Percentiles rank a stretch among this genome's conserved stretches.
phyloP scores from a whole-genome alignment of 169 alveolate species.

The Amoebophrya sp. region DNA sequence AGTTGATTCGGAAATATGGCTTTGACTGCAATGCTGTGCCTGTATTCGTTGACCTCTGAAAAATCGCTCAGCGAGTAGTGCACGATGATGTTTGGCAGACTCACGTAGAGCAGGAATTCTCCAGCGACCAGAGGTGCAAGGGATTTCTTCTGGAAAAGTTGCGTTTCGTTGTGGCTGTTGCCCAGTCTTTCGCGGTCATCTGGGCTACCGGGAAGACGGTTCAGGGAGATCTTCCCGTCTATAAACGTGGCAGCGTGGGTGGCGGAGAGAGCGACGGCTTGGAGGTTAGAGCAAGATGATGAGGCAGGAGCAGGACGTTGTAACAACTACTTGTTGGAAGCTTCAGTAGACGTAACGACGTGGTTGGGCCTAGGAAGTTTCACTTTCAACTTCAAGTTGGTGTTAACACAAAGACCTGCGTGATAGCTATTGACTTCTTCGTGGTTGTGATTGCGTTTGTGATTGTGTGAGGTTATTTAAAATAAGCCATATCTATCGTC shows the following conservation, averaged over 20 bases:
- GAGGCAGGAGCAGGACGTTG: too few relatives aligned
- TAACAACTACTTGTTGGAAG: too few relatives aligned
- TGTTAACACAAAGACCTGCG: too few relatives aligned
- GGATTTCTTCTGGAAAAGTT: neutral
- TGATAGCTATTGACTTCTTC: too few relatives aligned
- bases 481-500: too few relatives aligned
- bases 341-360: too few relatives aligned
- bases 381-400: too few relatives aligned
- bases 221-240: neutral
- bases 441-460: too few relatives aligned
- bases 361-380: too few relatives aligned
- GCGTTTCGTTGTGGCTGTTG: neutral
- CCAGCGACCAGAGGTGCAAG: neutral
- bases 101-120: neutral
- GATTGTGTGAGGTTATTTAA: too few relatives aligned
- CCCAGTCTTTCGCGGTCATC: neutral
- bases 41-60: neutral
- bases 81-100: neutral
- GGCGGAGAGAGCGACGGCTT: neutral
- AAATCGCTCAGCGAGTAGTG: neutral
- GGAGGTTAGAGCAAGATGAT: too few relatives aligned
- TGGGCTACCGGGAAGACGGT: neutral
- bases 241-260: neutral
- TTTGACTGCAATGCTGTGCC: neutral
- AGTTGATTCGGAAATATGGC: neutral